Evolutionary conservation across 768 basidiomycete genomes (phyloP).

Genomic region (Leccinum barrowsii): DNA sequence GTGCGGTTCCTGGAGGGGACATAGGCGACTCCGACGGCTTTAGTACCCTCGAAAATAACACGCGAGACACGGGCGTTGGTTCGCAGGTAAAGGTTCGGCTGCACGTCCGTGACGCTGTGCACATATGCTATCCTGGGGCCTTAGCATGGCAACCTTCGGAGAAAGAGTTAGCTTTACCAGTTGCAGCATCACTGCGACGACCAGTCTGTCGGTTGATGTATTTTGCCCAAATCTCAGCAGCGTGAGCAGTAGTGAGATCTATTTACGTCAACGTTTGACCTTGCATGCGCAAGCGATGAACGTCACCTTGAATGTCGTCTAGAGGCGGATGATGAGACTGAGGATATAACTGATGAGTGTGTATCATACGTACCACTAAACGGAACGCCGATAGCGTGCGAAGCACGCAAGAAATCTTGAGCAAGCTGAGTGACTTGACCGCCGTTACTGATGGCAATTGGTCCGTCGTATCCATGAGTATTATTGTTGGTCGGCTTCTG

Average conservation of each 20-base stretch:
- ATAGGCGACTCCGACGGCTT: conserved; percentile 69
- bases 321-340: neutral
- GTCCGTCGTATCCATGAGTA: conserved; percentile 67
- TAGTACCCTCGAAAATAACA: conserved; percentile 69
- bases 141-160: neutral
- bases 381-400: conserved; percentile 57
- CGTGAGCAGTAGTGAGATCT: conserved; percentile 59
- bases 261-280: neutral
- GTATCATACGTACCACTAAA: conserved; percentile 49
- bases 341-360: neutral
- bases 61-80: conserved; percentile 64
- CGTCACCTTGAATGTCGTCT: conserved; percentile 62
- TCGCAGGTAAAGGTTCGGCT: conserved; percentile 63
- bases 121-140: conserved; percentile 47
- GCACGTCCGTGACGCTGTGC: conserved; percentile 67
- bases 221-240: conserved; percentile 72
- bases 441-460: conserved; percentile 72
- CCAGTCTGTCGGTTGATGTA: conserved; percentile 75
- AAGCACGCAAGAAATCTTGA: conserved; percentile 65
- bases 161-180: conserved; percentile 37
- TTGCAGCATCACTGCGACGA: conserved; percentile 67
- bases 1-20: conserved; percentile 60
- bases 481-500: conserved; percentile 68
- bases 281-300: neutral
- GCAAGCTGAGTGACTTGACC: conserved; percentile 60